Conservation (phyloP, 2,329 filamentous ascomycete genomes). For the Daldinia sp. region DNA sequence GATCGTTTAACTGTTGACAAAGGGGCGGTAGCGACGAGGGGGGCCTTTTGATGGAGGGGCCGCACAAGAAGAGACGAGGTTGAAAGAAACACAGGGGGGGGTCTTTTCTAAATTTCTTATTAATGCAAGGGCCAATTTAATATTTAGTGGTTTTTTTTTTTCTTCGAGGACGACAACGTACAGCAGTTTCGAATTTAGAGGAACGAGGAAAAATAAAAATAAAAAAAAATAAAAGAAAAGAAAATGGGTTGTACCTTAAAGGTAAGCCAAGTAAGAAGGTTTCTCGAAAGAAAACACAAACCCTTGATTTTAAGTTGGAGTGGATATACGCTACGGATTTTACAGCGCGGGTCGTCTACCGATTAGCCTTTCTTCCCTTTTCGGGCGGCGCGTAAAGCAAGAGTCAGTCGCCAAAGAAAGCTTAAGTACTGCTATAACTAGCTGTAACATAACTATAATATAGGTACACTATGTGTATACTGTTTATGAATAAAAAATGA, state of each 20-base stretch:
- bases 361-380: conserved; percentile 23
- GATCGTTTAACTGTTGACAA: conserved; percentile 32
- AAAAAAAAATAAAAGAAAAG: too few species aligned
- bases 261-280: background rate
- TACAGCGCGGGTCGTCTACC: conserved; percentile 31
- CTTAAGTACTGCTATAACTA: background rate
- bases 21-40: conserved; percentile 27
- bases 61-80: conserved; percentile 9
- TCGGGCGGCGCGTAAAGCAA: conserved; percentile 31
- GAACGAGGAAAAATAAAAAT: too few species aligned
- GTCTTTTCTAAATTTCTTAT: background rate
- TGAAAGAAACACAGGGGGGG: conserved; percentile 18
- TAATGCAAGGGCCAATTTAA: background rate
- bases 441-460: too few species aligned
- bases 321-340: conserved; percentile 26
- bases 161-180: background rate
- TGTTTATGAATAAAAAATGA: background rate
- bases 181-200: background rate
- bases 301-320: conserved; percentile 26
- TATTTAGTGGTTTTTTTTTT: too few species aligned
- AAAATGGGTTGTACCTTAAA: background rate
- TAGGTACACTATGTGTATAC: background rate
- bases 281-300: conserved; percentile 1
- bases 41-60: conserved; percentile 25
- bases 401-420: conserved; percentile 22